Conservation (phyloP, 495 filamentous ascomycete species). For the Penicillium crystallinum region DNA sequence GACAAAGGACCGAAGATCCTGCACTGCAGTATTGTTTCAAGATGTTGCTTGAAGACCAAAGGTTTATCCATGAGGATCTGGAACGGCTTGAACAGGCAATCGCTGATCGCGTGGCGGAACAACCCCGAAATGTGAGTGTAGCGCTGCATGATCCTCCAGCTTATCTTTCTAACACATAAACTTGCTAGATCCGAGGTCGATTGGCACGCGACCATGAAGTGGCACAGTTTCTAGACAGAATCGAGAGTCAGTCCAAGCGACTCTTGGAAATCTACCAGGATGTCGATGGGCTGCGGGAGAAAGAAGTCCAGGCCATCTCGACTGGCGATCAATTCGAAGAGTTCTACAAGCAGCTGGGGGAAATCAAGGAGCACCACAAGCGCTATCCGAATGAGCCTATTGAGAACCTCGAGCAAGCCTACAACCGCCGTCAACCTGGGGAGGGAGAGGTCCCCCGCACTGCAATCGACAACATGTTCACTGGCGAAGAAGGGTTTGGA, state of each 20-base stretch:
- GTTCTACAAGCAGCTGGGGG: slow-evolving; percentile 79
- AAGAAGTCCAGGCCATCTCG: slow-evolving; percentile 78
- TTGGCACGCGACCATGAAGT: slow-evolving; percentile 88
- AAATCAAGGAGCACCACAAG: slow-evolving; percentile 81
- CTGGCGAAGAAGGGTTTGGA: slow-evolving; percentile 88
- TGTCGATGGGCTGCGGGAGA: slow-evolving; percentile 59
- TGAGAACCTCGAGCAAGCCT: slow-evolving; percentile 90
- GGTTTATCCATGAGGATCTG: slow-evolving; percentile 89
- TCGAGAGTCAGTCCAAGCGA: slow-evolving; percentile 76
- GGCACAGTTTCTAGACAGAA: slow-evolving; percentile 75
- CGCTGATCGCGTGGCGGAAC: slow-evolving; percentile 79
- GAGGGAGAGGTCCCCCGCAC: slow-evolving; percentile 57
- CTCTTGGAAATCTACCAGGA: slow-evolving; percentile 84
- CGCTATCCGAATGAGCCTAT: slow-evolving; percentile 91
- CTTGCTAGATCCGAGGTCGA: slow-evolving; percentile 69
- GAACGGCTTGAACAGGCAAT: slow-evolving; percentile 93
- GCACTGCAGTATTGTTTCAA: slow-evolving; percentile 10
- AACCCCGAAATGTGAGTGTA: slow-evolving; percentile 74
- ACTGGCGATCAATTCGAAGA: slow-evolving; percentile 86
- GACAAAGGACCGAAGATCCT: not conserved
- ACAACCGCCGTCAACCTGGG: slow-evolving; percentile 65
- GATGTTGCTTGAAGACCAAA: slow-evolving; percentile 88
- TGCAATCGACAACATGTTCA: slow-evolving; percentile 87
- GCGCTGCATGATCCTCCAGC: not conserved
- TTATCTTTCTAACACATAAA: slow-evolving; percentile 23